A percentile compares a stretch with the other conserved stretches of the same genome.
Conservation (phyloP, 176 grass and related monocot species). For the Phragmites australis region DNA sequence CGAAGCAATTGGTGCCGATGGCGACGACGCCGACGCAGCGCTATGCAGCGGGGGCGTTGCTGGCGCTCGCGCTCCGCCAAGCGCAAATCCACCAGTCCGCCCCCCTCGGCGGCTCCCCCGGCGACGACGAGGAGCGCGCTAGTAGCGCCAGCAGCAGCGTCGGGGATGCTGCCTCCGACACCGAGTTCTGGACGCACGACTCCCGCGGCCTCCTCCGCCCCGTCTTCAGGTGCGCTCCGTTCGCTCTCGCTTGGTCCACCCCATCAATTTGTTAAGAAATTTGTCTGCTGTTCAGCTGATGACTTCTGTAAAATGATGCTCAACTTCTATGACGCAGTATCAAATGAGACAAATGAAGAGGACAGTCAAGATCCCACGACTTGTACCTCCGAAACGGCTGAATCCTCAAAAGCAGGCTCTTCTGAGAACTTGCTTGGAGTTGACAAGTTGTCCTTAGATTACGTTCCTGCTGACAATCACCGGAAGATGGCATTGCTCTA, state of each 20-base stretch:
- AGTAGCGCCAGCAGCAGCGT: conserved; percentile 44
- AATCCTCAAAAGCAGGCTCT: conserved; percentile 21
- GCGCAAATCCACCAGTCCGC: conserved; percentile 88
- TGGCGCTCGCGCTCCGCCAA: conserved; percentile 77
- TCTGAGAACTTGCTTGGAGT: conserved; percentile 40
- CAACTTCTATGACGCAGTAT: too few relatives aligned
- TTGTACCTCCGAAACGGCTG: background rate
- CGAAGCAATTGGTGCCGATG: conserved; percentile 3
- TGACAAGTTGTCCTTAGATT: conserved; percentile 44
- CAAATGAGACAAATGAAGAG: background rate
- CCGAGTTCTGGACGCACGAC: conserved; percentile 77
- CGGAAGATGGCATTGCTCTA: conserved; percentile 67
- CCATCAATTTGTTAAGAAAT: too few relatives aligned
- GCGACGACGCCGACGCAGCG: conserved; percentile 65
- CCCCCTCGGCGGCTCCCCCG: conserved; percentile 53
- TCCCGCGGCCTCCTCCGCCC: conserved; percentile 89
- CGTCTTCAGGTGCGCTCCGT: conserved; percentile 65
- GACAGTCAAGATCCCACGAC: background rate
- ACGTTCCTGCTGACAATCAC: conserved; percentile 54
- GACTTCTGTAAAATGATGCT: too few relatives aligned
- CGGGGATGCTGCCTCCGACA: conserved; percentile 21
- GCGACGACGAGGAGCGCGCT: conserved; percentile 32
- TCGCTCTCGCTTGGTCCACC: background rate
- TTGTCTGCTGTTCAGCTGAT: too few relatives aligned
- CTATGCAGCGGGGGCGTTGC: conserved; percentile 86